Evolutionary conservation across 345 rosid species (phyloP), one percentile per base, ranked within the genome.

Genomic region (thale cress (Arabidopsis thaliana)): DNA sequence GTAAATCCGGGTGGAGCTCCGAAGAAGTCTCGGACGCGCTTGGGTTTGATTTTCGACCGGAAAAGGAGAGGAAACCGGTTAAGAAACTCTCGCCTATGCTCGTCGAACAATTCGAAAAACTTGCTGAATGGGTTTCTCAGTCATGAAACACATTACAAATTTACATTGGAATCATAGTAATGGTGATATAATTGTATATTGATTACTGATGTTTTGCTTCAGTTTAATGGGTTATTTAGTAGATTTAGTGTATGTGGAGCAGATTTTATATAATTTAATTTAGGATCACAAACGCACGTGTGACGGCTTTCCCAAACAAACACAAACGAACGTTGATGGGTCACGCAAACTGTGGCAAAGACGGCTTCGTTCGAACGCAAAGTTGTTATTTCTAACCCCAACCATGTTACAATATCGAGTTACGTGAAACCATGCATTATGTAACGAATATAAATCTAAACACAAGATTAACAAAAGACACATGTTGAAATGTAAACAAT

Each of bases 1-100:
- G 88, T 1, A 84, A 86, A 64, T 82, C 93, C 8, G 97, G 97
- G 61, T 92, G 97, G 97, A 92, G 91, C 90, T 84, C 93, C 42
- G 96, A 90, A 34, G 96, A 92, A 60, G 94, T 92, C 0, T 86
- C 96, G 55, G 96, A 90, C 8, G 90, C 89, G 0, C 53, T 92
- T 7, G 87, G 91, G 3, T 88, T 92, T 14, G 86, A 88, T 85
- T 86, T 83, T 65, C 85, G 87, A 76, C 84, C 82, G 66, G 90
- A 79, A 75, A 88, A 82, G 76, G 89, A 77, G 70, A 85, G 77
- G 74, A 88, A 82, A 81, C 89, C 86, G 71, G 89, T 50, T 0
- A 85, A 84, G 83, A 83, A 85, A 74, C 56, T 90, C 25, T 85
- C 96, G 7, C 91, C 91, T 23, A 84, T 75, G 45, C 81, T 87